Percentiles rank a stretch among this genome's conserved stretches.
phyloP scores from a whole-genome alignment of 208 protist species.

The Trypanosoma boissoni region DNA sequence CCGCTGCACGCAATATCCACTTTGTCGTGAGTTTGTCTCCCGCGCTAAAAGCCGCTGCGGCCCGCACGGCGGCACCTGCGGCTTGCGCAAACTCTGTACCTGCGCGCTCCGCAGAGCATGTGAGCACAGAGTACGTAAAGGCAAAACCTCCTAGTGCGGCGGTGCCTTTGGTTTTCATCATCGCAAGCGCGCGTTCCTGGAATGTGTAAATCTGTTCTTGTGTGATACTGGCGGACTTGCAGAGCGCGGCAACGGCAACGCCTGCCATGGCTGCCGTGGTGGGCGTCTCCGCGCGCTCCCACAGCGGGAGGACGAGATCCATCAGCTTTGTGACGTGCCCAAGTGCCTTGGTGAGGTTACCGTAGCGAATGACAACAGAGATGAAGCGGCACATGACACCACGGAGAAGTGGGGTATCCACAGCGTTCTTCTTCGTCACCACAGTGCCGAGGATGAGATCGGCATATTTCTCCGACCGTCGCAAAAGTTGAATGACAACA shows the following conservation, averaged over 20 bases:
- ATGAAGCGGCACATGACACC: constrained; percentile 91
- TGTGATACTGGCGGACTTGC: constrained; percentile 74
- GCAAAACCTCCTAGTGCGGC: constrained; percentile 74
- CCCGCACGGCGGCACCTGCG: constrained; percentile 50
- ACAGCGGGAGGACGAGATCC: constrained; percentile 68
- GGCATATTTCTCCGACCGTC: constrained; percentile 77
- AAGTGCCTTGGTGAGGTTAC: constrained; percentile 67
- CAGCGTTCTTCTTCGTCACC: constrained; percentile 72
- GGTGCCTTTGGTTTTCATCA: constrained; percentile 54
- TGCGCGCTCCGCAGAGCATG: constrained; percentile 44
- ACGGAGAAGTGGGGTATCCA: constrained; percentile 71
- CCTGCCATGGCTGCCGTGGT: constrained; percentile 60
- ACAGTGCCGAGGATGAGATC: constrained; percentile 88
- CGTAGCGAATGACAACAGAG: constrained; percentile 83
- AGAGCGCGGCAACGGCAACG: constrained; percentile 78
- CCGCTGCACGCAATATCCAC: constrained; percentile 83
- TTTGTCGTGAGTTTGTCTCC: constrained; percentile 71
- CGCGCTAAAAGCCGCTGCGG: constrained; percentile 52
- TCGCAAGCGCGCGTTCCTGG: constrained; percentile 68
- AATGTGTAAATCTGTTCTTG: constrained; percentile 60
- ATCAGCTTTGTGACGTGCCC: constrained; percentile 75
- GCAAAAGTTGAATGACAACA: constrained; percentile 75
- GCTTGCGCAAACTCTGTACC: constrained; percentile 60
- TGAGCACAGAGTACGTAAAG: constrained; percentile 70
- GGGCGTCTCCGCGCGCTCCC: constrained; percentile 68